A percentile compares a stretch with the other conserved stretches of the same genome.
These are phyloP conservation scores for Colletotrichum chrysophilum DNA, from an alignment of 2,329 filamentous ascomycete species.

Conservation along the genomic window DNA sequence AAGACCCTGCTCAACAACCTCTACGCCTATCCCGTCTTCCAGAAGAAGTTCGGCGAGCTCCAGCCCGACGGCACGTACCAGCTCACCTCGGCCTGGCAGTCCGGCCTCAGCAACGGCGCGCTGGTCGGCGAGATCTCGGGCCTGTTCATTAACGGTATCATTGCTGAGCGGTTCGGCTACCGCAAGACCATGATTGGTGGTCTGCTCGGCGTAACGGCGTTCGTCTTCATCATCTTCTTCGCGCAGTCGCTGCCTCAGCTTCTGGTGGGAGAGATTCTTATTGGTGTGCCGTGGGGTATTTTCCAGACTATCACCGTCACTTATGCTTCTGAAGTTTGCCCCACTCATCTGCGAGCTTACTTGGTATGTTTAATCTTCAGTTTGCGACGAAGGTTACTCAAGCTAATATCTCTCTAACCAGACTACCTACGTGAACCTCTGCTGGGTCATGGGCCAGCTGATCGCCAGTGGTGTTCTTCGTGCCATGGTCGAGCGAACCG, in stretches of 20 bases:
- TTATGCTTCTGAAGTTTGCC: conserved; percentile 54
- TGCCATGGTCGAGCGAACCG: conserved; percentile 38
- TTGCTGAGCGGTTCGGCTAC: conserved; percentile 52
- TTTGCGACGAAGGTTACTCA: background rate
- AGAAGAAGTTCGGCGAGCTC: conserved; percentile 41
- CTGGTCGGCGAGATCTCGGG: conserved; percentile 56
- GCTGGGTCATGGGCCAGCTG: conserved; percentile 55
- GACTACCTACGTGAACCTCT: conserved; percentile 52
- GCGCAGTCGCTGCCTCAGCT: conserved; percentile 44
- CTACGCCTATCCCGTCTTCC: conserved; percentile 31
- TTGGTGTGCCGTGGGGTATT: conserved; percentile 51
- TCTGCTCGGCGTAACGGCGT: conserved; percentile 40
- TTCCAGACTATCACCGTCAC: conserved; percentile 53
- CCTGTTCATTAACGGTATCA: conserved; percentile 51
- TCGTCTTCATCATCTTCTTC: conserved; percentile 57
- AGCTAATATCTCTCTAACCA: conserved; percentile 29
- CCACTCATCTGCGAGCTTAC: conserved; percentile 51
- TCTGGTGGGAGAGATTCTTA: conserved; percentile 49
- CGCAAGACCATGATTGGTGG: conserved; percentile 51
- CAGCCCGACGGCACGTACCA: conserved; percentile 44
- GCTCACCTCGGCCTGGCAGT: conserved; percentile 54
- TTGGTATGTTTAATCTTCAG: conserved; percentile 36
- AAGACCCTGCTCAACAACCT: conserved; percentile 20
- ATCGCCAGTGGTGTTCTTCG: conserved; percentile 48
- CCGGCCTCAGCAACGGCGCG: conserved; percentile 53